Evolutionary conservation across 495 filamentous ascomycete species (phyloP), one percentile per base, ranked within the genome.

Genomic region (Aspergillus homomorphus): DNA sequence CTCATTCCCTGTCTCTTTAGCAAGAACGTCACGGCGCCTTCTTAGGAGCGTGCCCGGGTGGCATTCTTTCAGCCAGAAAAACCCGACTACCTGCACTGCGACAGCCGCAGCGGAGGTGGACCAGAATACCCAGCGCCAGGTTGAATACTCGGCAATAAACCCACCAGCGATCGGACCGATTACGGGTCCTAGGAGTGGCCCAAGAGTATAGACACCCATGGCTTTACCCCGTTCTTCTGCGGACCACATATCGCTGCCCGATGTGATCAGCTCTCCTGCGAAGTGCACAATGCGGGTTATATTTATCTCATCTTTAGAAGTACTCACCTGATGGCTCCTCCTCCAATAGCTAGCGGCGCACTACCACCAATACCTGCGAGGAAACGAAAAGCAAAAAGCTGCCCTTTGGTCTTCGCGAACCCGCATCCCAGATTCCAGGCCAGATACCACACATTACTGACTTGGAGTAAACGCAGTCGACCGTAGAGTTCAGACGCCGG

Each of bases 31-130:
- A 12, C 81, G 80, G 51, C 85, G 86, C 33, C 73, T 64, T 14
- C 70, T 65, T 0, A 90, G 78, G 3, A 91, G 71, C 28, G 77
- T 77, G 0, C 86, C 86, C 0, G 78, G 73, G 68, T 90, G 89
- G 3, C 87, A 87, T 69, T 90, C 87, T 53, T 78, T 81, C 0
- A 91, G 77, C 65, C 82, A 84, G 60, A 88, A 81, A 3, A 90
- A 49, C 3, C 87, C 89, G 1, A 76, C 70, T 16, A 77, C 3
- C 62, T 89, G 87, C 51, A 90, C 79, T 1, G 82, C n/a, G 1
- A 65, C 82, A 61, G 83, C 84, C 9, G 78, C 80, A 50, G 89
- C 84, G 1, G 82, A 79, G 4, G 81, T 82, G 1, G 78, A 23
- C 33, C 50, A 73, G 64, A 86, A 85, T 5, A 76, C 62, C 83